Base-by-base conservation (phyloP, 192 early-diverging fungal species). In the Backusella sp. region DNA sequence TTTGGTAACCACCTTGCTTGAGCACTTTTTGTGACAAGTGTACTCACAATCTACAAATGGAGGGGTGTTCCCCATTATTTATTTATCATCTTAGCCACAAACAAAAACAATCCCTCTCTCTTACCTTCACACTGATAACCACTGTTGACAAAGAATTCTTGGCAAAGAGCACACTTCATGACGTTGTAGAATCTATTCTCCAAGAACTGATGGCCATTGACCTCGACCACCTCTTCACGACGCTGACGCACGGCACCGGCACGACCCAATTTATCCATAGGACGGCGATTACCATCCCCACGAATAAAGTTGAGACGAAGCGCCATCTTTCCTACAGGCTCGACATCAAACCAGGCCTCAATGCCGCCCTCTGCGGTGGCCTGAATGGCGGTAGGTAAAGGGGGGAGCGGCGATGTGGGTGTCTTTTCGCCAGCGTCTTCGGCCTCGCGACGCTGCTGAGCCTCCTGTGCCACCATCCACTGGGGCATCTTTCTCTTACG, bases 111-210 rank as follows among this genome's bases (percentile, higher is more conserved):
- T n/a, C 37, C 9, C 37, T 9, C 9, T 7, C 9, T 39, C 37
- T 56, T 83, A 94, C 92, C 85, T 87, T 98, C 94, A 86, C 98
- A 98, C 76, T 97, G 94, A 83, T 92, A 94, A 14, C 96, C 96
- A 37, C 90, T 86, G 74, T 93, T 95, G n/a, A 96, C 92, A 46
- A 99, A 89, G 79, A 98, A 96, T 78, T 97, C 97, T 68, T 88
- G 86, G 82, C 98, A 99, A 23, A 96, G 82, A n/a, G 97, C 96
- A 83, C 98, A 99, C 84, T 96, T 96, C 96, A 98, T 96, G 80
- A 98, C 96, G 73, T 96, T 94, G 83, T 98, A 98, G 62, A 95
- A 97, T 70, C 92, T 91, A 74, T 92, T 88, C 30, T 92, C 87
- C 73, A 90, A 92, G 83, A 99, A 98, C 81, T 97, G 93, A 80